Conservation (phyloP, 495 filamentous ascomycete genomes). For the Talaromyces adpressus region DNA sequence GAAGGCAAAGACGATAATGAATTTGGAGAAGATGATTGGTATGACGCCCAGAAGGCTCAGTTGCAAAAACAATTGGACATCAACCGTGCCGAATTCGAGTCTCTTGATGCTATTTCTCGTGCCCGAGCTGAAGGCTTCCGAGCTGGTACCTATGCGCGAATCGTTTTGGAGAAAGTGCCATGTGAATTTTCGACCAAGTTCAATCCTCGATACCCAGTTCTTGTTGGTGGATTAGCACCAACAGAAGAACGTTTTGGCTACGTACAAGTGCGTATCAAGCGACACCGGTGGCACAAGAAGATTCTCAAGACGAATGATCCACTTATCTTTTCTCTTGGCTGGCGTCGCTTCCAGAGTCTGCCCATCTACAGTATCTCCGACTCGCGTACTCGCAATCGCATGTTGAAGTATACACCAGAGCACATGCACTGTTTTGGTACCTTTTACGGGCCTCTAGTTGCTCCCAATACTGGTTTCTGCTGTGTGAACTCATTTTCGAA, state of each 20-base stretch:
- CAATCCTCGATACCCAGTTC: conserved; percentile 74
- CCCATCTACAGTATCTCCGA: conserved; percentile 94
- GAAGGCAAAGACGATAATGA: conserved; percentile 55
- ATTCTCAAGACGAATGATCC: conserved; percentile 97
- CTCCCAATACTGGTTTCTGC: conserved; percentile 92
- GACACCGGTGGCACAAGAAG: conserved; percentile 98
- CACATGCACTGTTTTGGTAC: conserved; percentile 98
- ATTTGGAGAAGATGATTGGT: conserved; percentile 98
- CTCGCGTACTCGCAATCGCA: conserved; percentile 84
- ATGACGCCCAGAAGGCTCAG: conserved; percentile 89
- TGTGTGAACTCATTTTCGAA: conserved; percentile 88
- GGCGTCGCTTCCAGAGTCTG: conserved; percentile 87
- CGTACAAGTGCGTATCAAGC: conserved; percentile 91
- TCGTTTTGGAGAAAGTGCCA: conserved; percentile 80
- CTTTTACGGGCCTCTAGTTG: conserved; percentile 89
- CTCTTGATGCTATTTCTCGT: conserved; percentile 72
- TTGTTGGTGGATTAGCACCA: conserved; percentile 81
- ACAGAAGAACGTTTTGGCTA: conserved; percentile 95
- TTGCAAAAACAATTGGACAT: conserved; percentile 91
- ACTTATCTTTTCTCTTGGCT: conserved; percentile 94
- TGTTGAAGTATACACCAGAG: conserved; percentile 96
- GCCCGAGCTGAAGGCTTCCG: conserved; percentile 79
- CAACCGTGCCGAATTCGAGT: conserved; percentile 86
- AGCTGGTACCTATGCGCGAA: conserved; percentile 89
- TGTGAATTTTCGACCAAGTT: conserved; percentile 89